phyloP scores from a whole-genome alignment of 805 yeast species.

The Osmozyma mogii region DNA sequence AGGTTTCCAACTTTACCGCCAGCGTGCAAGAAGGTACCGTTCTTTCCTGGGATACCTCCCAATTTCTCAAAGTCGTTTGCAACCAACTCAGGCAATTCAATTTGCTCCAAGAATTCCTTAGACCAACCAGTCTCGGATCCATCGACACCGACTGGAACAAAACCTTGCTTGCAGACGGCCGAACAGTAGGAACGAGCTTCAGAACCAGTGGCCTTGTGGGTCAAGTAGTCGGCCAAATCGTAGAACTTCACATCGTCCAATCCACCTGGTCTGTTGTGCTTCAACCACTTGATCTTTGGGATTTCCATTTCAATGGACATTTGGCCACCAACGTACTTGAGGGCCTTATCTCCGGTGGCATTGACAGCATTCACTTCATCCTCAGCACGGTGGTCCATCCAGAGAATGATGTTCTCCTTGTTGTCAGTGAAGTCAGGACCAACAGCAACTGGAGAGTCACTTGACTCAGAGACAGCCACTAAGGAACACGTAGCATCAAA shows the following conservation, averaged over 20 bases:
- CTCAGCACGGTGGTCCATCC: slow-evolving; percentile 98
- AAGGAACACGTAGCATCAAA: slow-evolving; percentile 97
- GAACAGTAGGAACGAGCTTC: slow-evolving; percentile 88
- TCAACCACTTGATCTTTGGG: slow-evolving; percentile 95
- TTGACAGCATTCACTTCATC: slow-evolving; percentile 76
- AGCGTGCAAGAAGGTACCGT: slow-evolving; percentile 72
- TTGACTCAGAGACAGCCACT: slow-evolving; percentile 62
- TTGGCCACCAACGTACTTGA: slow-evolving; percentile 92
- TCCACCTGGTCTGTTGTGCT: slow-evolving; percentile 65
- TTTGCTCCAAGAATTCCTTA: slow-evolving; percentile 55
- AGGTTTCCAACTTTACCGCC: slow-evolving; percentile 85
- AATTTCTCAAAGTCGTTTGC: slow-evolving; percentile 69
- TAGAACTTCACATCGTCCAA: slow-evolving; percentile 68
- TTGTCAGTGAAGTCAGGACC: slow-evolving; percentile 80
- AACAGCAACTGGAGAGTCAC: slow-evolving; percentile 71
- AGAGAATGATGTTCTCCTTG: slow-evolving; percentile 77
- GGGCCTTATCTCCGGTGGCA: slow-evolving; percentile 66
- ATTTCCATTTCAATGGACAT: slow-evolving; percentile 99
- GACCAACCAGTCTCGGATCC: slow-evolving; percentile 88
- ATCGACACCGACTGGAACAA: slow-evolving; percentile 88
- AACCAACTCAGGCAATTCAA: slow-evolving; percentile 71
- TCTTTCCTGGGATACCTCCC: slow-evolving; percentile 75
- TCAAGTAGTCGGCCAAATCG: slow-evolving; percentile 86
- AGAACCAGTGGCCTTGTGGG: slow-evolving; percentile 82
- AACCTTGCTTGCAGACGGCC: slow-evolving; percentile 92